Evolutionary conservation across 148 eudicot genomes (phyloP), one percentile per base, ranked within the genome.

Genomic region (Hydrangea macrophylla): DNA sequence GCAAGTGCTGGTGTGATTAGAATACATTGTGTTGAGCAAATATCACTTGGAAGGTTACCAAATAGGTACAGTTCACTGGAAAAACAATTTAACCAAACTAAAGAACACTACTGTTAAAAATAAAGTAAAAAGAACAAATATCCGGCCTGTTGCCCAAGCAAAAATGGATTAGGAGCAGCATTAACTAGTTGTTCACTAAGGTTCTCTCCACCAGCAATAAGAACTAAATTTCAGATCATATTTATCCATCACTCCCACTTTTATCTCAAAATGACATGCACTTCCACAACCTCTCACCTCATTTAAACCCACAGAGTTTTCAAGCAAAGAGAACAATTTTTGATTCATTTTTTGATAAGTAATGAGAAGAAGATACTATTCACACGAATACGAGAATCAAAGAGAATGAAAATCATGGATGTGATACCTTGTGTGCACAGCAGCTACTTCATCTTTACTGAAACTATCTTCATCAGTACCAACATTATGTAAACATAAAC

Each of bases 381-480:
- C 39, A 32, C 12, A 23, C 26, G 15, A 1, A 42, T 62, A 23
- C 0, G 9, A 40, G 18, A 62, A 26, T 13, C 39, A n/a, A 53
- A 37, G 31, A 2, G 25, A 23, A 32, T n/a, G 4, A 23, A 60
- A 69, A 20, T 37, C 31, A 30, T 31, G 37, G 37, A 53, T 69
- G 33, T 13, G 20, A 69, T 81, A 84, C 88, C 88, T 79, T 35
- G 88, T 84, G 56, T 84, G 83, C 3, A 79, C 81, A 28, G 88
- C 88, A 71, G 88, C 88, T 79, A 69, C 83, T 65, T 84, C 88
- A 69, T 84, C 88, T 81, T 81, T 84, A 55, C 85, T 74, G 70
- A 84, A 84, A 77, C 88, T 84, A 79, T 84, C 88, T 74, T 84
- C 85, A 30, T 81, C 88, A 36, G 85, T 75, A 65, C 88, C 88